A percentile compares a stretch with the other conserved stretches of the same genome.
Conservation (phyloP, 73 alveolate species). For the Uronychia binucleata region DNA sequence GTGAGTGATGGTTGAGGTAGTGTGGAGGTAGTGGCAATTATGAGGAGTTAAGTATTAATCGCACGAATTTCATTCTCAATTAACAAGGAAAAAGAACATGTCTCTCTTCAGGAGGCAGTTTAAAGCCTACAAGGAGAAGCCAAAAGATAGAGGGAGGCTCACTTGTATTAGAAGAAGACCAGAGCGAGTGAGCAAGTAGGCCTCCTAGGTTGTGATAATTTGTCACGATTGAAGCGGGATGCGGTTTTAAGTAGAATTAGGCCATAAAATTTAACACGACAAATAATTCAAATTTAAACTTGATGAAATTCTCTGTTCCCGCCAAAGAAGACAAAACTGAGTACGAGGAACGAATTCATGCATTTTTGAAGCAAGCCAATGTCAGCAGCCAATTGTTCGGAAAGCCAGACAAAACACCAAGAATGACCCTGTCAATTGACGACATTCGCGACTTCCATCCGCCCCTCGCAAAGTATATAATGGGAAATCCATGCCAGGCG, state of each 20-base stretch:
- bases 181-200: too few species aligned
- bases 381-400: background rate
- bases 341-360: background rate
- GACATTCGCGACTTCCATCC: slow-evolving; percentile 71
- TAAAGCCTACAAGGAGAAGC: too few species aligned
- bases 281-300: background rate
- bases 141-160: too few species aligned
- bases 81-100: too few species aligned
- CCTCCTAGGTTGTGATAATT: too few species aligned
- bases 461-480: slow-evolving; percentile 47
- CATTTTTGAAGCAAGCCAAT: background rate
- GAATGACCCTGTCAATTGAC: slow-evolving; percentile 66
- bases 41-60: too few species aligned
- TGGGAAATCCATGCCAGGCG: slow-evolving; percentile 62
- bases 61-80: too few species aligned
- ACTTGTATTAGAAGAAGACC: too few species aligned
- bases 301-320: background rate
- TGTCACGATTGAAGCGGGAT: too few species aligned
- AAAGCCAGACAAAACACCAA: slow-evolving; percentile 8
- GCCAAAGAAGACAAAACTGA: background rate
- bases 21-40: too few species aligned
- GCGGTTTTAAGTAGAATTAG: background rate
- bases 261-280: background rate
- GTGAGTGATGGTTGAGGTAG: too few species aligned
- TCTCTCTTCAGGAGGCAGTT: too few species aligned